Conservation (phyloP, 2,329 filamentous ascomycete species). For the Chrysoporthe austroafricana region DNA sequence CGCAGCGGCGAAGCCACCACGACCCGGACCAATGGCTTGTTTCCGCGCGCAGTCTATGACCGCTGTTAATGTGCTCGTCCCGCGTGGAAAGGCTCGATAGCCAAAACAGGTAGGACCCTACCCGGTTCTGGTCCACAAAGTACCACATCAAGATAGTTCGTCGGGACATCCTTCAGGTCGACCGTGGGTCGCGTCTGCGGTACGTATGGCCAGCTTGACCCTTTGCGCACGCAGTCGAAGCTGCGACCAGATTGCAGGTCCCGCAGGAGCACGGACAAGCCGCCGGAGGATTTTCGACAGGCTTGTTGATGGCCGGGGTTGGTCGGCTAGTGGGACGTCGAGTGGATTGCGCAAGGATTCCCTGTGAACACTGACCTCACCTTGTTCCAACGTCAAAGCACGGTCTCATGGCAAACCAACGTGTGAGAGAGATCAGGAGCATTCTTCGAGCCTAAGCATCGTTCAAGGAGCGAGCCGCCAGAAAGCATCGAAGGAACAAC, state of each 20-base stretch:
- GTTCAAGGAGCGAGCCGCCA: not conserved
- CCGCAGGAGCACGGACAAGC: conserved; percentile 23
- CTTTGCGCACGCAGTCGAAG: not conserved
- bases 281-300: conserved; percentile 25
- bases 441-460: not conserved
- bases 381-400: conserved; percentile 26
- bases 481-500: not conserved
- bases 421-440: not conserved
- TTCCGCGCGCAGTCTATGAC: not conserved
- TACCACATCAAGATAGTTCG: conserved; percentile 4
- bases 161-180: not conserved
- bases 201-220: not conserved
- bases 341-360: conserved; percentile 21
- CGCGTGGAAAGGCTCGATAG: not conserved
- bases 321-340: conserved; percentile 10
- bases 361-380: conserved; percentile 25
- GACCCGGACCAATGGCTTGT: not conserved
- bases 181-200: not conserved
- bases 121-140: conserved; percentile 2
- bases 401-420: not conserved
- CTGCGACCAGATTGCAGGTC: not conserved
- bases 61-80: not conserved
- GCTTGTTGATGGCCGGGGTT: conserved; percentile 11
- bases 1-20: not conserved
- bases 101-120: conserved; percentile 19